Base-by-base conservation (phyloP, 352 stramenopile species). In the Saprolegnia parasitica region DNA sequence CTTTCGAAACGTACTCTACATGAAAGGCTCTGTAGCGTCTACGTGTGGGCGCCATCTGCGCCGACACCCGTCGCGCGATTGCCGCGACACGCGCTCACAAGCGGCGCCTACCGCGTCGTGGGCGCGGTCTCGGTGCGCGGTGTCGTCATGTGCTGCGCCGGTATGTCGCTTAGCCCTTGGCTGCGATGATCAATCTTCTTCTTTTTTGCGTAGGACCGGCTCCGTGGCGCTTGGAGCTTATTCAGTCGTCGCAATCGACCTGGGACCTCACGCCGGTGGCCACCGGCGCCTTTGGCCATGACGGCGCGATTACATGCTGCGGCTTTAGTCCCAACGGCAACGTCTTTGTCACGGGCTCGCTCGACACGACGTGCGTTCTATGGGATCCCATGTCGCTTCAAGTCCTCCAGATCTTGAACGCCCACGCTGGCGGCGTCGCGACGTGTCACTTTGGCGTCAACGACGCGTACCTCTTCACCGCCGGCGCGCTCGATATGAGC, bases 271-370 rank as follows among this genome's bases (percentile, higher is more conserved):
- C 5, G 2, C 29, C 16, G 26, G 37, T 26, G 23, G 8, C 40
- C 35, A 24, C 29, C 29, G 57, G 57, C 35, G 37, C 10, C 24
- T 65, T 54, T 65, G 57, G 57, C 35, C 57, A 65, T 52, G 57
- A 65, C 40, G 57, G 40, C 37, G 37, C 40, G 6, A 65, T 65
- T 9, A 65, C 37, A 29, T 52, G 57, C 57, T 52, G 37, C n/a
- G 20, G 57, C 37, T 65, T 52, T 20, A 54, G 18, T 5, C 57
- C 57, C 11, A 39, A 65, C 40, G 57, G 37, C 23, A n/a, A 8
- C 21, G 37, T 65, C 40, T 52, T 65, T 47, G 57, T 52, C 57
- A 65, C 57, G 0, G 57, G 24, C 23, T 65, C 57, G 26, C 23
- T 65, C 26, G 57, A 65, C 57, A 52, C 57, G 11, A 54, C 37